These are phyloP conservation scores for Naganishia friedmannii DNA, from an alignment of 768 basidiomycete genomes.

Conservation along the genomic window DNA sequence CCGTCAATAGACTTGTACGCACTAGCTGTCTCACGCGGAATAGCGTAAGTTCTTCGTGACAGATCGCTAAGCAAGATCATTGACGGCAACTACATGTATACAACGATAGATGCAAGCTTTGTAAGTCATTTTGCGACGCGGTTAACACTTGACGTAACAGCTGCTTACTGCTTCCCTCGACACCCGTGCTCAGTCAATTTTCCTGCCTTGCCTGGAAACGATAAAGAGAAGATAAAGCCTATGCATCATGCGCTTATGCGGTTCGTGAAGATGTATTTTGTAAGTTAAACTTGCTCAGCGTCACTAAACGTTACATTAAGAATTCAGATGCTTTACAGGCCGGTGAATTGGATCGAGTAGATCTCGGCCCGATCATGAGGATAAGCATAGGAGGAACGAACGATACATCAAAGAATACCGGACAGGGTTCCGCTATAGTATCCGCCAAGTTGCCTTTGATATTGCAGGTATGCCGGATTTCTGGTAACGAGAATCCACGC, in stretches of 20 bases:
- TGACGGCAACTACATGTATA: no score
- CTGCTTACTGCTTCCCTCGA: no score
- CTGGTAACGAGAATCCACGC: neutral
- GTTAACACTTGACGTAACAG: neutral
- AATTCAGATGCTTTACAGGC: constrained; percentile 39
- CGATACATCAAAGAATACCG: neutral
- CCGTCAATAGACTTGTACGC: constrained; percentile 65
- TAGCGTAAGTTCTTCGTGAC: constrained; percentile 64
- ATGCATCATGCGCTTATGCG: constrained; percentile 60
- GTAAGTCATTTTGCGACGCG: constrained; percentile 45
- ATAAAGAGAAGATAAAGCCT: constrained; percentile 37
- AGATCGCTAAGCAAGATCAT: neutral
- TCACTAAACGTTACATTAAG: neutral
- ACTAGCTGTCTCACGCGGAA: constrained; percentile 72
- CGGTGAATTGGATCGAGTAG: neutral
- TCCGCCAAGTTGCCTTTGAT: constrained; percentile 76
- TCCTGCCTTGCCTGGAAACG: constrained; percentile 36
- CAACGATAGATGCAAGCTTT: constrained; percentile 54
- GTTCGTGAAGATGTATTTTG: constrained; percentile 78
- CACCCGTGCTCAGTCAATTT: constrained; percentile 43
- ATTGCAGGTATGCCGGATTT: constrained; percentile 54
- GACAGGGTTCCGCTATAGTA: constrained; percentile 30
- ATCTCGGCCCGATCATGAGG: neutral
- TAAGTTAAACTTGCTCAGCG: constrained; percentile 21
- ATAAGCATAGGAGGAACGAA: neutral